phyloP scores from a whole-genome alignment of 2,329 filamentous ascomycete species.

The Laburnicola sp. region DNA sequence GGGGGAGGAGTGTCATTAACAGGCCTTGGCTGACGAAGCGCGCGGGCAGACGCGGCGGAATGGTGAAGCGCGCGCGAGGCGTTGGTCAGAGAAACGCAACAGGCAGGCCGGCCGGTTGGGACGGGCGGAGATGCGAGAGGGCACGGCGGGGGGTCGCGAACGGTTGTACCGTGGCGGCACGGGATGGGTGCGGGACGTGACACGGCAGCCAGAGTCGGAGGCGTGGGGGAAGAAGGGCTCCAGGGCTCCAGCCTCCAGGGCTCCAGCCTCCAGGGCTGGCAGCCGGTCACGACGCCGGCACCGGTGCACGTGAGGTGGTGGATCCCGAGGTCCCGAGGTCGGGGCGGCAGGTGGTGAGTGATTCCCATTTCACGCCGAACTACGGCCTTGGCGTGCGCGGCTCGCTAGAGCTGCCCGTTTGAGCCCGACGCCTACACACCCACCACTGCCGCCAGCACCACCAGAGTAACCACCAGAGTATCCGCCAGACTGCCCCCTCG shows the following conservation, averaged over 20 bases:
- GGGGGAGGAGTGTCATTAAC: slow-evolving; percentile 8
- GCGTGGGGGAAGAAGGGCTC: not conserved
- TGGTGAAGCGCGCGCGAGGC: not conserved
- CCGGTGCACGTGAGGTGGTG: too few relatives aligned
- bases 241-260: too few relatives aligned
- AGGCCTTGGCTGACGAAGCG: slow-evolving; percentile 33
- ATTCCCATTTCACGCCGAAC: slow-evolving; percentile 3
- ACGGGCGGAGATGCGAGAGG: slow-evolving; percentile 1
- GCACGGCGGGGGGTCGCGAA: slow-evolving; percentile 2
- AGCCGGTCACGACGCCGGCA: too few relatives aligned
- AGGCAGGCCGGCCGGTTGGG: too few relatives aligned
- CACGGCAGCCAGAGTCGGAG: slow-evolving; percentile 11
- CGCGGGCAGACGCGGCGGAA: slow-evolving; percentile 1
- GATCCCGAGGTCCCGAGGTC: too few relatives aligned
- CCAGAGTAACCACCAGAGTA: too few relatives aligned
- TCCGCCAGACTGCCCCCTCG: too few relatives aligned
- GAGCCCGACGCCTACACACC: too few relatives aligned
- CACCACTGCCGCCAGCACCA: too few relatives aligned
- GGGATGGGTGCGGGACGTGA: slow-evolving; percentile 11
- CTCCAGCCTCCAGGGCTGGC: too few relatives aligned
- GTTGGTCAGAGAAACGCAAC: slow-evolving; percentile 8
- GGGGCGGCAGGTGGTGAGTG: not conserved
- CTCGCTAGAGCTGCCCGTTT: slow-evolving; percentile 11
- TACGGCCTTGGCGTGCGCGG: not conserved
- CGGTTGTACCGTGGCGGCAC: slow-evolving; percentile 12